Evolutionary conservation across 805 yeast species (phyloP), one percentile per base, ranked within the genome.

Genomic region (Ogataea saltuana): DNA sequence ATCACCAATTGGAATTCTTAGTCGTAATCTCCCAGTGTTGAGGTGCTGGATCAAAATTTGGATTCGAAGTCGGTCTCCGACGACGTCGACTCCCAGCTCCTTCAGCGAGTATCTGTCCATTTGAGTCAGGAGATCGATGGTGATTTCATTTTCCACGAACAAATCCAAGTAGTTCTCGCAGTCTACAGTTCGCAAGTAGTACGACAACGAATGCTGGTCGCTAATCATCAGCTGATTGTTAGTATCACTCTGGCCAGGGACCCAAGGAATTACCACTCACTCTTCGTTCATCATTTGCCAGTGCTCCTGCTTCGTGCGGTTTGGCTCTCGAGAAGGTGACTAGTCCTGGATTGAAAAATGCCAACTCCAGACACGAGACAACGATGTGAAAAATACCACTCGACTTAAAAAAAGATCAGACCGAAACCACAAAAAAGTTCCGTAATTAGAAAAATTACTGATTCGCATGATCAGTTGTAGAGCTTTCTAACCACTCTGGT

Each of bases 31-130:
- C 37, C 65, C 71, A 4, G 67, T 51, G 34, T 76, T 70, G 44
- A 80, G 54, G 31, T 68, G 61, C 22, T 74, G 68, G 3, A 86
- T 70, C 16, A 83, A 81, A 12, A 78, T 68, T 54, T 83, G 78
- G 9, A 91, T 63, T 21, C 84, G 70, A 16, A 91, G 69, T 20
- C 97, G 69, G 61, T 93, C 98, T 1, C 98, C 97, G 12, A 91
- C 77, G 50, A 79, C 83, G n/a, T 55, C 49, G 9, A 91, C 63
- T 0, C 96, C 96, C 9, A 93, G 59, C 44, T 84, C 93, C 36
- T 74, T 76, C 43, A 91, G 71, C 1, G 88, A 77, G 6, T 65
- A 70, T 32, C 75, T 70, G 55, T 87, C 96, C 33, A 82, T 65
- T 46, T 80, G 83, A 4, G 78, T 67, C 6, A 84, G 51, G 6